phyloP scores from a whole-genome alignment of 2,329 filamentous ascomycete genomes.

The Beauveria sp. region DNA sequence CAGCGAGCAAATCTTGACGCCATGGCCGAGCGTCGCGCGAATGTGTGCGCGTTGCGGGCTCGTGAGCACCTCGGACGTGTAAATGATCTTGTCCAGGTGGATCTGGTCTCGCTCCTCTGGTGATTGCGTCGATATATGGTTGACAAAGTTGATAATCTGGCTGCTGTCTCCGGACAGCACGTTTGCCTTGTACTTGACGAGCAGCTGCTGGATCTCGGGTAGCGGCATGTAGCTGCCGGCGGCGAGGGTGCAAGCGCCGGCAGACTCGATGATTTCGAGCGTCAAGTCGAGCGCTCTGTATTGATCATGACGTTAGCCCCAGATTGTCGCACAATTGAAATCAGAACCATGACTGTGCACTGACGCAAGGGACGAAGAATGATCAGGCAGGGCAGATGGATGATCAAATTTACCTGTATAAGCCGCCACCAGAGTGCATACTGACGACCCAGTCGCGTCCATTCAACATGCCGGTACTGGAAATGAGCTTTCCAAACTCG shows the following conservation, averaged over 20 bases:
- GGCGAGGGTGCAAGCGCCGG: constrained; percentile 30
- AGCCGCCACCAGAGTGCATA: constrained; percentile 25
- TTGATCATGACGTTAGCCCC: neutral
- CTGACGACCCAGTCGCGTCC: constrained; percentile 32
- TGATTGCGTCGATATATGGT: constrained; percentile 26
- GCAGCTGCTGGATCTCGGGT: constrained; percentile 18
- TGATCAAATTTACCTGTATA: constrained; percentile 22
- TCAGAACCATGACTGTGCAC: no score
- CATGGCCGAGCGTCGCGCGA: constrained; percentile 18
- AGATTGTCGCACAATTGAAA: no score
- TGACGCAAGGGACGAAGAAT: no score
- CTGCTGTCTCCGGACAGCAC: constrained; percentile 30
- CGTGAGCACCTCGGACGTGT: constrained; percentile 35
- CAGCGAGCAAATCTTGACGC: constrained; percentile 30
- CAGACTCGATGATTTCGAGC: constrained; percentile 32
- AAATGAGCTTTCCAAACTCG: constrained; percentile 25
- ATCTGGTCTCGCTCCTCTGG: constrained; percentile 17
- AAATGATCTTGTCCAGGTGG: constrained; percentile 33
- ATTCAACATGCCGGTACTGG: constrained; percentile 22
- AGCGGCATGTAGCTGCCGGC: constrained; percentile 25
- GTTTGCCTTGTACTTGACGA: constrained; percentile 28
- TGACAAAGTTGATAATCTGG: constrained; percentile 29
- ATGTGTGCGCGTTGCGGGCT: constrained; percentile 26
- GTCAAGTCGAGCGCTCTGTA: constrained; percentile 31
- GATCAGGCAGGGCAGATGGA: no score